A percentile compares a stretch with the other conserved stretches of the same genome.
These are phyloP conservation scores for Saccharomycopsis guyanensis DNA, from an alignment of 805 yeast species.

Conservation along the genomic window DNA sequence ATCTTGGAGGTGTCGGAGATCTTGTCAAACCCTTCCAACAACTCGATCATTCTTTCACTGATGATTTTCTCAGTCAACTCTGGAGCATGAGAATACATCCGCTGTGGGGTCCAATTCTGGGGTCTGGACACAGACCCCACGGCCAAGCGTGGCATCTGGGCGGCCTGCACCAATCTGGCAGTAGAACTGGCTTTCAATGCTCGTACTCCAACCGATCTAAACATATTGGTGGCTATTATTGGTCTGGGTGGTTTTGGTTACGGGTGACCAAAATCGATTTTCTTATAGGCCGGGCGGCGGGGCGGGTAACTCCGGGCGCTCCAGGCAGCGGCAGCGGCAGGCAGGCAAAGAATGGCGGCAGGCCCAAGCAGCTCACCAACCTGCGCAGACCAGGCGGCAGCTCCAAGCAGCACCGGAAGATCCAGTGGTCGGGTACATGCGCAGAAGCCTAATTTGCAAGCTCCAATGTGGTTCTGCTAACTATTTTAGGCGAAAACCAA, in stretches of 20 bases:
- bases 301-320: background rate
- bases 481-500: too few species aligned
- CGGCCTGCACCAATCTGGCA: background rate
- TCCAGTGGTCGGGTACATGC: too few species aligned
- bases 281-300: background rate
- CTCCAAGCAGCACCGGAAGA: too few species aligned
- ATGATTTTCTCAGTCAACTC: constrained; percentile 56
- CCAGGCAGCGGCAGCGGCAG: too few species aligned
- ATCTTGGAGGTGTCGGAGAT: constrained; percentile 22
- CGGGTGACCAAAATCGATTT: background rate
- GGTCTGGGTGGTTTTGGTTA: background rate
- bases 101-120: background rate
- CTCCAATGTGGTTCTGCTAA: too few species aligned
- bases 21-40: constrained; percentile 59
- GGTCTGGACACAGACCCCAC: background rate
- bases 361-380: too few species aligned
- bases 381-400: too few species aligned
- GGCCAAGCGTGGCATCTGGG: background rate
- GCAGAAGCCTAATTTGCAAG: too few species aligned
- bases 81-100: constrained; percentile 48
- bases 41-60: constrained; percentile 52
- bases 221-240: background rate
- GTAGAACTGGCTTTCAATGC: constrained; percentile 1
- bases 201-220: constrained; percentile 2
- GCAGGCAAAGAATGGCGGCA: too few species aligned